A percentile compares a stretch with the other conserved stretches of the same genome.
Conservation (phyloP, 805 yeast species). For the Starmerella lactis-condensi region DNA sequence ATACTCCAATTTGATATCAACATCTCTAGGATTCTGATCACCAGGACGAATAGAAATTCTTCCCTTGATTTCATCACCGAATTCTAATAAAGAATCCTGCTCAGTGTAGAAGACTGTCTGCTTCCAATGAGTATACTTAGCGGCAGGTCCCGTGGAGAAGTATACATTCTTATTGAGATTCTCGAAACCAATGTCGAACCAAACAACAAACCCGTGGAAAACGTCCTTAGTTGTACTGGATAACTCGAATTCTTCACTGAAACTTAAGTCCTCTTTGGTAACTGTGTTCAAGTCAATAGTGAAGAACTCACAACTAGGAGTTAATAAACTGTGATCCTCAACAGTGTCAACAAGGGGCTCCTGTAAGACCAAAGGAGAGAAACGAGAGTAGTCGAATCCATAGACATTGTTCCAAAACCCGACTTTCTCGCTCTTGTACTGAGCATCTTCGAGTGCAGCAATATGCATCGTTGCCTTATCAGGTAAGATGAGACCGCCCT, state of each 20-base stretch:
- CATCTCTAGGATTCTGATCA: constrained; percentile 61
- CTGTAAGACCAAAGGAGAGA: constrained; percentile 63
- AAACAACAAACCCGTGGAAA: constrained; percentile 75
- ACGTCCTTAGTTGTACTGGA: constrained; percentile 60
- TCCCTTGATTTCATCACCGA: constrained; percentile 62
- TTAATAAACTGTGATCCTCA: constrained; percentile 52
- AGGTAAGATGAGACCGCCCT: constrained; percentile 85
- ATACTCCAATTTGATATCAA: constrained; percentile 58
- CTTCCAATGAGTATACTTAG: constrained; percentile 95
- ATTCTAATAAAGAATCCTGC: constrained; percentile 56
- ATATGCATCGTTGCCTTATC: constrained; percentile 78
- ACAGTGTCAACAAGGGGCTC: constrained; percentile 97
- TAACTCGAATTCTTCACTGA: constrained; percentile 48
- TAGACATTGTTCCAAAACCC: constrained; percentile 93
- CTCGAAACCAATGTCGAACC: constrained; percentile 81
- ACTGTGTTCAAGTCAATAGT: constrained; percentile 85
- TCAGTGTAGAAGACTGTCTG: constrained; percentile 86
- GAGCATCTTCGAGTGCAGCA: constrained; percentile 85
- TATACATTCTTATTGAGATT: constrained; percentile 34
- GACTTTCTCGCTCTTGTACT: constrained; percentile 78
- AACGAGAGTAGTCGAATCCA: constrained; percentile 90
- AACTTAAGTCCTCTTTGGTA: constrained; percentile 61
- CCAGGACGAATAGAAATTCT: constrained; percentile 61
- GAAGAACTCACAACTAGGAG: constrained; percentile 52
- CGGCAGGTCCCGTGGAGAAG: constrained; percentile 89